phyloP scores from a whole-genome alignment of 2,329 filamentous ascomycete species.

The Clathrospora elynae region DNA sequence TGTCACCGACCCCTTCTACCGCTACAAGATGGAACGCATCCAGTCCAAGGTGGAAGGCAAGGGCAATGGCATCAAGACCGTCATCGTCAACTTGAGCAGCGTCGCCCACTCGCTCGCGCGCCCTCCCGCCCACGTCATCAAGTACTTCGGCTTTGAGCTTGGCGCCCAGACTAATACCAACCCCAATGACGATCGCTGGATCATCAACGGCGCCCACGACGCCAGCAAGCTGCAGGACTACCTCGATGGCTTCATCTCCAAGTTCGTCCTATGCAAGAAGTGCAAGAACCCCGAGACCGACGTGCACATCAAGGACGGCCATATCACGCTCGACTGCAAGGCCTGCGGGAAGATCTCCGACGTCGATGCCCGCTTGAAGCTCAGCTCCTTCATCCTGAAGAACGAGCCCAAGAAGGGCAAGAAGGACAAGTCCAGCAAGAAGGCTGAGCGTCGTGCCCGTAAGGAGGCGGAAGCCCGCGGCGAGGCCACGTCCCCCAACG shows the following conservation, averaged over 20 bases:
- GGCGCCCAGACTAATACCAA: slow-evolving; percentile 98
- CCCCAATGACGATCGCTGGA: slow-evolving; percentile 97
- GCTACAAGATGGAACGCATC: slow-evolving; percentile 99
- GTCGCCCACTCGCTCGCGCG: slow-evolving; percentile 91
- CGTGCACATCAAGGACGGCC: slow-evolving; percentile 89
- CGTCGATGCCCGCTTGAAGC: slow-evolving; percentile 91
- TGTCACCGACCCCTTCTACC: slow-evolving; percentile 98
- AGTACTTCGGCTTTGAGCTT: slow-evolving; percentile 99
- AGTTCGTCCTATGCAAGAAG: slow-evolving; percentile 98
- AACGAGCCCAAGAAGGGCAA: slow-evolving; percentile 91
- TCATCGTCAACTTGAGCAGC: slow-evolving; percentile 94
- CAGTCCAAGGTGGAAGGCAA: slow-evolving; percentile 99
- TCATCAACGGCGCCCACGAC: slow-evolving; percentile 99
- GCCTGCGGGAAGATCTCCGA: slow-evolving; percentile 93
- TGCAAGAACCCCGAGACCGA: slow-evolving; percentile 99
- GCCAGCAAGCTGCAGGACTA: slow-evolving; percentile 95
- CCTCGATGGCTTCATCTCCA: slow-evolving; percentile 96
- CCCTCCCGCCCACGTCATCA: slow-evolving; percentile 94
- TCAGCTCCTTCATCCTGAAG: slow-evolving; percentile 97
- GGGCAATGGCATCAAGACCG: slow-evolving; percentile 98
- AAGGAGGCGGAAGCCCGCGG: slow-evolving; percentile 68
- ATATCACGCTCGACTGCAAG: slow-evolving; percentile 96
- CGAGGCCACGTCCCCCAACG: slow-evolving; percentile 58
- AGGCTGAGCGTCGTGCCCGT: slow-evolving; percentile 83
- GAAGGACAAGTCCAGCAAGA: slow-evolving; percentile 96